Base-by-base conservation (phyloP, 441 rosid genomes). In the Croton laevigatus region DNA sequence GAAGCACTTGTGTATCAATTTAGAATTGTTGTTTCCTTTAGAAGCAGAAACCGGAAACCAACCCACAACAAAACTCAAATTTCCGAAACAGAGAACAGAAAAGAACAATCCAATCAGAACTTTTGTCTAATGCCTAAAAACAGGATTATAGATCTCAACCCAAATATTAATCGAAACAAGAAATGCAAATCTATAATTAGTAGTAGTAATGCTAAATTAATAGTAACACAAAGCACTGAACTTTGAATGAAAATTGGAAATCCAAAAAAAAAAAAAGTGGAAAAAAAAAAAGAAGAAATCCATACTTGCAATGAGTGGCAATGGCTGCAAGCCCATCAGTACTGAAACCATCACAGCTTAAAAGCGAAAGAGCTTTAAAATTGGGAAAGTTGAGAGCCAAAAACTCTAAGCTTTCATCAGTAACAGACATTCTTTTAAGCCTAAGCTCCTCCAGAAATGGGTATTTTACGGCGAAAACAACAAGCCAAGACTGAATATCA, bases 261-360 rank as follows among this genome's bases (percentile, higher is more conserved):
- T 5, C 16, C 2, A 34, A 52, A 32, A 63, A n/a, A 38, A 9
- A 70, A 38, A 11, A 32, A 17, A 54, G 37, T 11, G 55, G 55
- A 12, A 6, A 2, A 9, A 34, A 22, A 19, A 46, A 6, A 17
- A 44, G 48, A 16, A 45, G 32, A 27, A 36, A 68, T 27, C 42
- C 80, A 70, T 74, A 86, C 89, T 83, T 85, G 91, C 91, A 86
- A 72, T 84, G 87, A 51, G 82, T 68, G 38, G 91, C 86, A 63
- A 89, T 71, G 69, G 85, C 80, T 1, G 82, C 83, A 51, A 89
- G 83, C 36, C 94, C 91, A 58, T 78, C 71, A 22, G 88, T 85
- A 46, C 88, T 87, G 64, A 89, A 85, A 5, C 91, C 89, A 65
- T 89, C 91, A 65, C 94, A 85, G 75, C 94, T 87, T 48, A 83